phyloP scores from a whole-genome alignment of 345 rosid genomes.

The Linum trigynum region DNA sequence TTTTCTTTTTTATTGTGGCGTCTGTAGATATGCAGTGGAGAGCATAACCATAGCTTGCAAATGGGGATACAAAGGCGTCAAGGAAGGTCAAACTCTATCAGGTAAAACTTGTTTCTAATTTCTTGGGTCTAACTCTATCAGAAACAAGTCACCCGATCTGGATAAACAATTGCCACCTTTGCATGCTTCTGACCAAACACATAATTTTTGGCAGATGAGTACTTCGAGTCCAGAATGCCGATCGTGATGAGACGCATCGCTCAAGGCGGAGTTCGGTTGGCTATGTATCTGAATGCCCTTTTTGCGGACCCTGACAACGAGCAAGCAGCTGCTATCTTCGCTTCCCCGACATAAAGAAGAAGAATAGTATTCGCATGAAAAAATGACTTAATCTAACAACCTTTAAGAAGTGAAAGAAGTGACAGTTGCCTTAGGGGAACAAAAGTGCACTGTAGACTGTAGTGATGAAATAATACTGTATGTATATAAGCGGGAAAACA shows the following conservation, averaged over 20 bases:
- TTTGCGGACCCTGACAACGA: conserved; percentile 38
- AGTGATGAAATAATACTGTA: too few species aligned
- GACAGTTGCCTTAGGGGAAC: too few species aligned
- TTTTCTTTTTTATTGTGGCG: not conserved
- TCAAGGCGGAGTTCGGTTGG: conserved; percentile 85
- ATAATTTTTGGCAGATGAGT: conserved; percentile 43
- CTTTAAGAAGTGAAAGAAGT: too few species aligned
- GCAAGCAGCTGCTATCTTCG: conserved; percentile 8
- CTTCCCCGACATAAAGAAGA: conserved; percentile 36
- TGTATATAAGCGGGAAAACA: too few species aligned
- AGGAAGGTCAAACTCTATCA: conserved; percentile 51
- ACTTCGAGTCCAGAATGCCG: conserved; percentile 78
- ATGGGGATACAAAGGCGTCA: conserved; percentile 74
- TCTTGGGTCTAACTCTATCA: too few species aligned
- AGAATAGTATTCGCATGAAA: not conserved
- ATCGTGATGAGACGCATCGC: conserved; percentile 85
- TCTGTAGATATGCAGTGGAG: conserved; percentile 60
- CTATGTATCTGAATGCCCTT: conserved; percentile 63
- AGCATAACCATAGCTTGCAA: conserved; percentile 82
- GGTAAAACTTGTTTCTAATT: not conserved
- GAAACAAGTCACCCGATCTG: conserved; percentile 31
- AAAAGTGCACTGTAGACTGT: too few species aligned
- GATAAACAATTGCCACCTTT: not conserved
- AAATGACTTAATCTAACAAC: too few species aligned
- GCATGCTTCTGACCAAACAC: not conserved